Percentiles rank a stretch among this genome's conserved stretches.
phyloP scores from a whole-genome alignment of 2,329 filamentous ascomycete species.

The Penicillium freii region DNA sequence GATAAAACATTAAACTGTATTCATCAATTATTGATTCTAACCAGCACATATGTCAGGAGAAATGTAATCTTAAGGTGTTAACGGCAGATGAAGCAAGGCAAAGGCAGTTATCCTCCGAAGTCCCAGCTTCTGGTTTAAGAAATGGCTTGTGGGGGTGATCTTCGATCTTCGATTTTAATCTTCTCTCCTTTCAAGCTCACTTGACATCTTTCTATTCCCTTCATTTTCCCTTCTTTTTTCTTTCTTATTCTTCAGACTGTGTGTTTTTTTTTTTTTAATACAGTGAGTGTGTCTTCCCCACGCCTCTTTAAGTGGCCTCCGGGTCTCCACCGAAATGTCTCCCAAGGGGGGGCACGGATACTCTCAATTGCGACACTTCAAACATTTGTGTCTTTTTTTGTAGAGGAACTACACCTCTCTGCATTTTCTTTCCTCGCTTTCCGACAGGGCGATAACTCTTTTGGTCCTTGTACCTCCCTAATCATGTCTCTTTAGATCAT shows the following conservation, averaged over 20 bases:
- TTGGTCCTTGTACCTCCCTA: slow-evolving; percentile 7
- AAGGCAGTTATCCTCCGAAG: slow-evolving; percentile 7
- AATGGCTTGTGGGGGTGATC: slow-evolving; percentile 2
- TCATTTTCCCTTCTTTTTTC: neutral
- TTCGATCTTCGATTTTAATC: slow-evolving; percentile 6
- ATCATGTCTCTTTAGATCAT: slow-evolving; percentile 18
- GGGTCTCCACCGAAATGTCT: slow-evolving; percentile 31
- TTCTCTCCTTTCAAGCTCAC: slow-evolving; percentile 3
- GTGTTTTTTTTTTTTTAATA: slow-evolving; percentile 6
- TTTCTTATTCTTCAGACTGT: neutral
- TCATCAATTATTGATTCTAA: neutral
- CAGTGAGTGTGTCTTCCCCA: slow-evolving; percentile 29
- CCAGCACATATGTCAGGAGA: neutral
- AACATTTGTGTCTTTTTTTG: slow-evolving; percentile 7
- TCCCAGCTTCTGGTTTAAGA: neutral
- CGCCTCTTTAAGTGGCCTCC: slow-evolving; percentile 26
- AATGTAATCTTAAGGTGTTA: neutral
- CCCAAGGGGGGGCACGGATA: slow-evolving; percentile 27
- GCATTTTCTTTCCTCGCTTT: slow-evolving; percentile 6
- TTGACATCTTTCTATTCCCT: neutral
- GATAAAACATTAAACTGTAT: neutral
- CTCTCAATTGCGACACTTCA: slow-evolving; percentile 12
- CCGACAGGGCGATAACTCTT: neutral
- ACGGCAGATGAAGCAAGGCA: slow-evolving; percentile 2
- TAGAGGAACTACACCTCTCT: slow-evolving; percentile 7